These are phyloP conservation scores for Plantago coronopus DNA, from an alignment of 305 asterid species.

Conservation along the genomic window DNA sequence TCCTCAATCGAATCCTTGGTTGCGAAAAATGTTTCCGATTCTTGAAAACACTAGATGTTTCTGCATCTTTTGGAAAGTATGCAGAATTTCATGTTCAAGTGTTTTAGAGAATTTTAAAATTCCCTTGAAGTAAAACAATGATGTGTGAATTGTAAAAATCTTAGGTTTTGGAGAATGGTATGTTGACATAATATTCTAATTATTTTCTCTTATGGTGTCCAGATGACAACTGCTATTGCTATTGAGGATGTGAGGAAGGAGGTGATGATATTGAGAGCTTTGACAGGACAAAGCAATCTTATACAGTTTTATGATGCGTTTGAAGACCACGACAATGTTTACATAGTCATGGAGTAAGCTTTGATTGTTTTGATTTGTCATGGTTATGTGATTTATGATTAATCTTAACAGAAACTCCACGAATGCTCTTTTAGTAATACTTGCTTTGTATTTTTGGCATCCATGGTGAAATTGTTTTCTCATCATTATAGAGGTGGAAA, in stretches of 20 bases:
- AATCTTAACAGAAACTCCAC: neutral
- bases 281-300: conserved; percentile 76
- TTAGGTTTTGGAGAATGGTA: neutral
- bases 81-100: too few species aligned
- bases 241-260: conserved; percentile 96
- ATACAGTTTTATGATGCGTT: conserved; percentile 76
- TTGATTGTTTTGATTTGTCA: conserved; percentile 8
- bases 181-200: too few species aligned
- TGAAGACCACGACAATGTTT: conserved; percentile 84
- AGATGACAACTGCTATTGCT: conserved; percentile 94
- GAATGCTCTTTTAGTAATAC: conserved; percentile 13
- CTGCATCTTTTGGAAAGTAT: too few species aligned
- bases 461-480: conserved; percentile 16
- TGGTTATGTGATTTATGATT: neutral
- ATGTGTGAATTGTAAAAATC: conserved; percentile 19
- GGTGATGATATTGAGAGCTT: conserved; percentile 92
- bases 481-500: conserved; percentile 68
- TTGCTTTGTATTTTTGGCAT: conserved; percentile 8
- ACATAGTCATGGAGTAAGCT: conserved; percentile 94
- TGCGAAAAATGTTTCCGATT: too few species aligned
- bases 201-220: conserved; percentile 12
- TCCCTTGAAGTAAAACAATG: neutral
- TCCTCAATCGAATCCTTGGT: too few species aligned
- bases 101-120: too few species aligned
- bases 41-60: too few species aligned